phyloP scores from a whole-genome alignment of 495 filamentous ascomycete genomes.

The Penicillium atrosanguineum region DNA sequence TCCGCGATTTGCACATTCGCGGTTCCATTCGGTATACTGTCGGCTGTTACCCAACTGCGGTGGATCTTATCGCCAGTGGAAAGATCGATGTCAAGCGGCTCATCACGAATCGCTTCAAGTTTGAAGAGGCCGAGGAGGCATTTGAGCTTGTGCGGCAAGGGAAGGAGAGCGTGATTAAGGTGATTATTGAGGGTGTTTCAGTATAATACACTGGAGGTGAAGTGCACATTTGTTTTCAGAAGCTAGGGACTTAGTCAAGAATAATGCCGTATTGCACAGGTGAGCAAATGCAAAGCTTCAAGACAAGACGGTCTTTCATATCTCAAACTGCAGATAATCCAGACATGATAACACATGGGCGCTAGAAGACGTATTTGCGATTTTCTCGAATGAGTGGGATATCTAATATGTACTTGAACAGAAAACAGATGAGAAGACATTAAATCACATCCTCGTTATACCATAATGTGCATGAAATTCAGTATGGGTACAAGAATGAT shows the following conservation, averaged over 20 bases:
- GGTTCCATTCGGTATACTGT: constrained; percentile 79
- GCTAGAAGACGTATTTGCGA: neutral
- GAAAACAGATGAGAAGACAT: neutral
- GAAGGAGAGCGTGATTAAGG: constrained; percentile 78
- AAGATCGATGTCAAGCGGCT: constrained; percentile 70
- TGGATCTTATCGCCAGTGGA: constrained; percentile 65
- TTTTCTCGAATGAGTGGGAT: neutral
- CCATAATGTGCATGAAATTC: neutral
- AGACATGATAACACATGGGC: neutral
- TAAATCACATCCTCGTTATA: neutral
- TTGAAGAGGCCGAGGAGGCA: constrained; percentile 72
- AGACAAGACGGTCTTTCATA: neutral
- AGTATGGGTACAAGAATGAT: neutral
- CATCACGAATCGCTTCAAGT: constrained; percentile 65
- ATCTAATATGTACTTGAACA: neutral
- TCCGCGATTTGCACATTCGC: constrained; percentile 77
- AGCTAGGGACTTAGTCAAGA: neutral
- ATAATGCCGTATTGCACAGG: neutral
- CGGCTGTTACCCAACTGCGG: constrained; percentile 74
- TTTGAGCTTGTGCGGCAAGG: constrained; percentile 76
- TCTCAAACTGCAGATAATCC: neutral
- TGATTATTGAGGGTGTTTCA: constrained; percentile 63
- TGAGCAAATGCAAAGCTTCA: neutral
- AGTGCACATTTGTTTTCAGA: neutral
- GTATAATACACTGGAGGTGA: neutral